Base-by-base conservation (phyloP, 768 basidiomycete genomes). In the Ephemerocybe angulata region DNA sequence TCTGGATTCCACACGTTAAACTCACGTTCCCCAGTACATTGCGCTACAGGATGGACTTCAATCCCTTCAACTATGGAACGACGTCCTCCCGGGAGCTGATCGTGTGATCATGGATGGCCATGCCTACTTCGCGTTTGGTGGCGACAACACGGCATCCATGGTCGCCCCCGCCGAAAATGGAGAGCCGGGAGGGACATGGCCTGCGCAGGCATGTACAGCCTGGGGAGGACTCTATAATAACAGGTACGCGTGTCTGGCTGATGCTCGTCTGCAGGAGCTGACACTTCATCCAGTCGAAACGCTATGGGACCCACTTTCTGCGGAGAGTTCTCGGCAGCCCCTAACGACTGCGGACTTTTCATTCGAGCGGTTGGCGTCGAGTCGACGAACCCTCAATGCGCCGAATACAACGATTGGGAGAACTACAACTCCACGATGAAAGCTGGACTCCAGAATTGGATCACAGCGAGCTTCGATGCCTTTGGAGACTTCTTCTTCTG, bases 251-350 rank as follows among this genome's bases (percentile, higher is more conserved):
- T 8, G 3, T 27, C 17, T 10, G 12, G n/a, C 46, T 57, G 35
- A 71, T 68, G 74, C 70, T 15, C 75, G 78, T 52, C 50, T 50
- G 56, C 29, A 57, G 24, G 38, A 55, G 31, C 53, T 60, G 38
- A 55, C 30, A 50, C 44, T 22, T 27, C 41, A 27, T 44, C 44
- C 60, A 80, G 77, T 58, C 65, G 75, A 60, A 55, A 60, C 46
- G 57, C 60, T 30, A 90, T 91, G 61, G 93, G 93, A 10, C 69
- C 93, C 37, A 84, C 84, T 13, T 64, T 86, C 24, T 84, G 83
- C 0, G 93, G 90, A 40, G 93, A 95, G 69, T 93, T 87, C 69
- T 82, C 86, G 50, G 76, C 76, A 2, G 86, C 83, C 10, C 77
- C 75, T 61, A 90, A 87, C 62, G 75, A 82, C 50, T 90, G 89